phyloP scores from a whole-genome alignment of 208 protist genomes.

The Porcisia hertigi region DNA sequence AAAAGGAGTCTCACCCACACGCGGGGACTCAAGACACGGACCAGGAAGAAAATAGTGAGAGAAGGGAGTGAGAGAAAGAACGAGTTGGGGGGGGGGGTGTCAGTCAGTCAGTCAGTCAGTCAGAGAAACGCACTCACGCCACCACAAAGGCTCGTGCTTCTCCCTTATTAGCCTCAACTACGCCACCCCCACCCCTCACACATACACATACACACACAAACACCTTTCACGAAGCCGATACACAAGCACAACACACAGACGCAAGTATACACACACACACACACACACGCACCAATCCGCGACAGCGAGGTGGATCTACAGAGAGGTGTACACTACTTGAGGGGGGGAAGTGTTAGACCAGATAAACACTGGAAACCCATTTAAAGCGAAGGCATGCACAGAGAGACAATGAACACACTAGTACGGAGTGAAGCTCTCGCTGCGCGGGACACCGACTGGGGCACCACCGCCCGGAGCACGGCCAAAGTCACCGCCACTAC shows the following conservation, averaged over 20 bases:
- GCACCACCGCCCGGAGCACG: conserved; percentile 12
- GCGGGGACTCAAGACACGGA: not conserved
- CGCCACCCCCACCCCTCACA: not conserved
- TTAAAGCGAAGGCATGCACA: not conserved
- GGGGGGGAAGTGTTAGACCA: too few species aligned
- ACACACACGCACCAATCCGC: not conserved
- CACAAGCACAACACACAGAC: not conserved
- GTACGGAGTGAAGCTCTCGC: conserved; percentile 51
- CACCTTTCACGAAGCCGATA: not conserved
- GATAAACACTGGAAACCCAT: too few species aligned
- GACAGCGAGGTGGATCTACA: too few species aligned
- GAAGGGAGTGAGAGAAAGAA: too few species aligned
- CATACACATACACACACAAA: not conserved
- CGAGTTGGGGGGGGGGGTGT: too few species aligned
- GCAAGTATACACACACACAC: not conserved
- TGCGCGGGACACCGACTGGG: conserved; percentile 9
- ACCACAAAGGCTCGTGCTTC: not conserved
- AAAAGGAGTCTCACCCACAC: too few species aligned
- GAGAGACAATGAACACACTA: conserved; percentile 15
- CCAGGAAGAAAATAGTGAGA: not conserved
- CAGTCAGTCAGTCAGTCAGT: too few species aligned
- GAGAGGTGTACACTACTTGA: not conserved
- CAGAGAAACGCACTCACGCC: not conserved
- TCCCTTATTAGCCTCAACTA: too few species aligned
- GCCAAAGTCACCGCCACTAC: conserved; percentile 10